Evolutionary conservation across 2,329 filamentous ascomycete genomes (phyloP), one percentile per base, ranked within the genome.

Genomic region (Periconia sp.): DNA sequence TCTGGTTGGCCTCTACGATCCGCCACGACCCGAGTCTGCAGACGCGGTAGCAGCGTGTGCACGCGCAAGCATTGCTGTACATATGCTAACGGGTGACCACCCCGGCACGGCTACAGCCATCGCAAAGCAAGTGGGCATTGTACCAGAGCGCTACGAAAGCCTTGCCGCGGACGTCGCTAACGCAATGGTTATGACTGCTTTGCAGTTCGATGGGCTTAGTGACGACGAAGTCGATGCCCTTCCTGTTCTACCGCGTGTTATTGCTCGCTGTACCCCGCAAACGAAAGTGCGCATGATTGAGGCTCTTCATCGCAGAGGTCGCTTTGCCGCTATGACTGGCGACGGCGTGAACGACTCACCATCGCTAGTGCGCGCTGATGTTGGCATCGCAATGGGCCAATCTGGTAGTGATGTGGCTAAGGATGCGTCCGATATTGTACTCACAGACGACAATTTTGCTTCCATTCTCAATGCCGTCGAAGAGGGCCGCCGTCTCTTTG

Each of bases 1-100:
- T 9, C 78, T 95, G 8, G 84, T 87, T 36, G 90, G 89, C 45
- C 85, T 95, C 48, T 92, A 94, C 63, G 89, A 95, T 54, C 89
- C 89, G 4, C 89, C 89, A 32, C 87, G 89, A 2, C 83, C 83
- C 3, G 90, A 94, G 70, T 90, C 89, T 1, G 87, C 85, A 12
- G 79, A 62, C 39, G 68, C 73, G 16, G 73, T 76, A 35, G 55
- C 54, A 5, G 56, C 58, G 23, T 63, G 62, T 40, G 52, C 58
- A 31, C 55, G 60, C 33, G 62, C 62, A 28, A 56, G 57, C 48
- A 74, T 76, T 26, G 67, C 67, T 19, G 73, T 76, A 2, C 73
- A 75, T 53, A 76, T 76, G 73, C 59, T 76, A 24, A 76, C 73
- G 34, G 73, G 73, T 31, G 73, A 76, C 37, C 72, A 75, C 39